Evolutionary conservation across 2,329 filamentous ascomycete genomes (phyloP), one percentile per base, ranked within the genome.

Genomic region (Trichoderma gracile): DNA sequence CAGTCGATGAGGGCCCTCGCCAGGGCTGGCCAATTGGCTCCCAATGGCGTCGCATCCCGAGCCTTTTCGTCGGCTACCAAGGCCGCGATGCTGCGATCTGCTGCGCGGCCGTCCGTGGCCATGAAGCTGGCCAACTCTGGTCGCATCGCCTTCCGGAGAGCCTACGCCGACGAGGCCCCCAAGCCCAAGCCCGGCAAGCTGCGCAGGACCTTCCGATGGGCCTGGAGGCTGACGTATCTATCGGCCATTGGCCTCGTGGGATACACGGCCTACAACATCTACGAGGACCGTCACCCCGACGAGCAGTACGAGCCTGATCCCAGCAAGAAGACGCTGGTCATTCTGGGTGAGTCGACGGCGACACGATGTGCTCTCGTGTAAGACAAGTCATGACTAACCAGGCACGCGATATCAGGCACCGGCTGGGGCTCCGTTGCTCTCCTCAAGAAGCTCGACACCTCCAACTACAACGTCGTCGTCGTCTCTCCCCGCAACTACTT

Each of bases 401-500:
- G 64, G 66, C 68, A 67, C 49, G 19, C 59, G 59, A 38, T 38
- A 33, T 8, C 40, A 97, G 94, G 94, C 74, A 96, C 93, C 72
- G 95, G 95, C 71, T 99, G 95, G 95, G 95, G 82, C 71, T 92
- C 94, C 49, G 92, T 99, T 73, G 96, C 94, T 67, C 88, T 99
- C 67, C 87, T 99, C 70, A 99, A 99, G 87, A 97, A 96, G 78
- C 91, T 99, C 79, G 93, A 99, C 76, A 97, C 94, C 67, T 91
- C 96, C 78, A 96, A 98, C 85, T 99, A 98, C 87, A 98, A 99
- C 78, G 94, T 98, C 78, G 80, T 98, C 75, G 93, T 99, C 77
- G 92, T 99, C 78, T 98, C 95, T 56, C 95, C 95, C 62, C 92
- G 95, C 77, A 99, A 99, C 82, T 99, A 97, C 86, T 99, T 99